Conservation (phyloP, 2,329 filamentous ascomycete genomes). For the Byssochlamys sp. region DNA sequence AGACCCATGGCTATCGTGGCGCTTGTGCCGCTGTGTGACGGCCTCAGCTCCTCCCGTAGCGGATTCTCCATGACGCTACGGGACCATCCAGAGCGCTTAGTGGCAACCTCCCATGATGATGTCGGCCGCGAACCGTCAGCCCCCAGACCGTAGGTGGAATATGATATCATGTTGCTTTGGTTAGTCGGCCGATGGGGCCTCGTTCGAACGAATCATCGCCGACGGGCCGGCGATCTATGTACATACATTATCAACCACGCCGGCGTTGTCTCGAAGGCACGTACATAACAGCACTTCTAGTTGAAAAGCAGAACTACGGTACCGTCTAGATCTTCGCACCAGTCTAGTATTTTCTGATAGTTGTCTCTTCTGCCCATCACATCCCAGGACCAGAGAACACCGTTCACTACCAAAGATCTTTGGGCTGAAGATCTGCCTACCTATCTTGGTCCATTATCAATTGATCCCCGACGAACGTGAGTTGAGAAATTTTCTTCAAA, state of each 20-base stretch:
- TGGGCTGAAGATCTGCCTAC: background rate
- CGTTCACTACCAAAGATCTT: background rate
- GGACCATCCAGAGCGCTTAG: background rate
- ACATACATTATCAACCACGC: background rate
- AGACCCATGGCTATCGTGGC: background rate
- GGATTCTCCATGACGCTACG: background rate
- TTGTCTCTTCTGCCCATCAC: background rate
- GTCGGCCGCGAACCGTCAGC: background rate
- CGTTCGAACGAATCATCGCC: background rate
- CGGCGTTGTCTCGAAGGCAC: background rate
- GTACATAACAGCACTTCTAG: background rate
- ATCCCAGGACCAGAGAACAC: background rate
- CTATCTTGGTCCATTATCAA: background rate
- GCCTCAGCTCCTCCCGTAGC: background rate
- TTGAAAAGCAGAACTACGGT: too few species aligned
- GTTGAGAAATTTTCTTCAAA: background rate
- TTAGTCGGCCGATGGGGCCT: background rate
- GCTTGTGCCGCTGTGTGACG: background rate
- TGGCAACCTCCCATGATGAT: background rate
- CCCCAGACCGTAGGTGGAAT: background rate
- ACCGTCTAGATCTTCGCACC: background rate
- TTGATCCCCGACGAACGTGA: background rate
- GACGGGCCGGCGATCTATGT: background rate
- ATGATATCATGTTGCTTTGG: background rate
- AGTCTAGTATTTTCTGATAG: background rate